These are phyloP conservation scores for Diaporthe sp. DNA, from an alignment of 2,329 filamentous ascomycete genomes.

Conservation along the genomic window DNA sequence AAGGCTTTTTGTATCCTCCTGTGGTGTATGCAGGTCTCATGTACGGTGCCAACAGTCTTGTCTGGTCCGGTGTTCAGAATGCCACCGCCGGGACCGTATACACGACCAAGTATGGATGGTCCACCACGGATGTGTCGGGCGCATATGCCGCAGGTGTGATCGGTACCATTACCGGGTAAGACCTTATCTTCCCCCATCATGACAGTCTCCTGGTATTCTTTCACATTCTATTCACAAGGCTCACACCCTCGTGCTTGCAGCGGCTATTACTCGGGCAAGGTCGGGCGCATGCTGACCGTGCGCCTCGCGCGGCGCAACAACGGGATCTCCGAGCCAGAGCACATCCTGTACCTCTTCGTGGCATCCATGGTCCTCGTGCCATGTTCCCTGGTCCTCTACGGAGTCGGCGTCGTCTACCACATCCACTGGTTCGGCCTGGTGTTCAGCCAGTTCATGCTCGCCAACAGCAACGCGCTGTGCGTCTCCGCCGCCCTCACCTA, in stretches of 20 bases:
- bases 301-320: slow-evolving; percentile 44
- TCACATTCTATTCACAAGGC: slow-evolving; percentile 36
- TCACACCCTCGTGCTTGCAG: slow-evolving; percentile 43
- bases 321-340: slow-evolving; percentile 46
- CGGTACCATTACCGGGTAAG: slow-evolving; percentile 39
- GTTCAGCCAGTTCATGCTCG: slow-evolving; percentile 48
- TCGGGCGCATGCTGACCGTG: slow-evolving; percentile 44
- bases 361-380: slow-evolving; percentile 43
- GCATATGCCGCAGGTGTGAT: slow-evolving; percentile 48
- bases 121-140: slow-evolving; percentile 47
- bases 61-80: slow-evolving; percentile 51
- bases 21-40: slow-evolving; percentile 52
- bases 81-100: slow-evolving; percentile 51
- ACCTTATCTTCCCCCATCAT: neutral
- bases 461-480: slow-evolving; percentile 48
- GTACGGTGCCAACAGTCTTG: slow-evolving; percentile 52
- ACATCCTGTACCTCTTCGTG: slow-evolving; percentile 45
- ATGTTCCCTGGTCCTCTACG: slow-evolving; percentile 44
- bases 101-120: slow-evolving; percentile 50
- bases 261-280: slow-evolving; percentile 47
- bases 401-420: slow-evolving; percentile 47
- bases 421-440: slow-evolving; percentile 52
- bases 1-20: slow-evolving; percentile 49
- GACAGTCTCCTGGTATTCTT: neutral
- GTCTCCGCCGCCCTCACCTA: slow-evolving; percentile 49